Percentiles rank a stretch among this genome's conserved stretches.
Conservation (phyloP, 495 filamentous ascomycete species). For the Podospora pseudocomata region DNA sequence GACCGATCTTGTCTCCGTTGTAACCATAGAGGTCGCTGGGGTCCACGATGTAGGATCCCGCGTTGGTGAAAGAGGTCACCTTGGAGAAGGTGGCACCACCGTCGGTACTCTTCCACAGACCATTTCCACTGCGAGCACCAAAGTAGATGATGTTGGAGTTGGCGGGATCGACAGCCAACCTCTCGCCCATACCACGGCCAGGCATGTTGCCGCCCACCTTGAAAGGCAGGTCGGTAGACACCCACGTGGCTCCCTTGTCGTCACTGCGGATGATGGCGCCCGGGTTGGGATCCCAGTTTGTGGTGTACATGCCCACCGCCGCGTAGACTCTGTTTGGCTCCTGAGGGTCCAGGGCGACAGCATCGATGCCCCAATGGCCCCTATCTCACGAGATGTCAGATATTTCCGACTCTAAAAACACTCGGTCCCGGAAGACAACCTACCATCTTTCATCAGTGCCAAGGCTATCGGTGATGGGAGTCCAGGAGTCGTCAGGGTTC, state of each 20-base stretch:
- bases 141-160: conserved; percentile 56
- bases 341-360: conserved; percentile 54
- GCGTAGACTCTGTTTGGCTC: conserved; percentile 54
- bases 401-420: neutral
- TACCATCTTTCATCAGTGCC: conserved; percentile 48
- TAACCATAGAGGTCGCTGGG: conserved; percentile 44
- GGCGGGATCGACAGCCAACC: conserved; percentile 57
- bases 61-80: conserved; percentile 54
- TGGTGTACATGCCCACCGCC: conserved; percentile 58
- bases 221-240: conserved; percentile 48
- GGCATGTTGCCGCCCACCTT: conserved; percentile 64
- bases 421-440: conserved; percentile 8
- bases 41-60: conserved; percentile 46
- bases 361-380: conserved; percentile 55
- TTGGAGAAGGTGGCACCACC: conserved; percentile 55
- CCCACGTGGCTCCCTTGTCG: conserved; percentile 52
- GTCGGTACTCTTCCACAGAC: conserved; percentile 59
- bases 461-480: conserved; percentile 51
- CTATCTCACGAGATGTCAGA: conserved; percentile 27
- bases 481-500: conserved; percentile 55
- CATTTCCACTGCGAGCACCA: conserved; percentile 58
- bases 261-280: conserved; percentile 50
- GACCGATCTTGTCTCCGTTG: conserved; percentile 49
- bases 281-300: conserved; percentile 55
- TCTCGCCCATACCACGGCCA: conserved; percentile 61